Evolutionary conservation across 306 rosid species (phyloP).

Genomic region (Cicer yamashitae): DNA sequence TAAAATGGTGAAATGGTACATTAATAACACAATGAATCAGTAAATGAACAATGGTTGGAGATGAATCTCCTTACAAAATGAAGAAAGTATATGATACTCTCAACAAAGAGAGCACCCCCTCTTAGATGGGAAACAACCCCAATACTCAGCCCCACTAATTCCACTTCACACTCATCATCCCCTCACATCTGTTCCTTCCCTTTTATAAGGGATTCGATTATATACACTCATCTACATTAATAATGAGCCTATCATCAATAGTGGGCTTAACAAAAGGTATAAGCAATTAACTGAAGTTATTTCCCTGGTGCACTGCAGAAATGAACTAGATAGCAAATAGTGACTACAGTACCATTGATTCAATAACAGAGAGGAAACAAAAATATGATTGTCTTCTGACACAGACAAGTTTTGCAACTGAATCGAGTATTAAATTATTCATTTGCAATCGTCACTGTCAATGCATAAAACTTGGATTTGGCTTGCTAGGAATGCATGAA

Average conservation of each 20-base stretch:
- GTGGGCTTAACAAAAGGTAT: background rate
- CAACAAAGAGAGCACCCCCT: no score
- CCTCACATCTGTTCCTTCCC: no score
- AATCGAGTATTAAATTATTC: conserved; percentile 28
- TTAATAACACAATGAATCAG: no score
- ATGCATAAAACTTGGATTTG: conserved; percentile 24
- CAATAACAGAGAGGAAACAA: conserved; percentile 32
- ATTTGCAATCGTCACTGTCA: conserved; percentile 9
- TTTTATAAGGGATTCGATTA: no score
- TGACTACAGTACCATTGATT: conserved; percentile 27
- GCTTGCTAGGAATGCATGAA: conserved; percentile 30
- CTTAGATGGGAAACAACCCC: no score
- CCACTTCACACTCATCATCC: no score
- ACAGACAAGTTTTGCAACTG: conserved; percentile 31
- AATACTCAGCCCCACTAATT: no score
- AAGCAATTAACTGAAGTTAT: background rate
- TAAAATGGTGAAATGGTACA: background rate
- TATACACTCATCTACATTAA: no score
- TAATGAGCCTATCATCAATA: no score
- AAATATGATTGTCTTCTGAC: conserved; percentile 6
- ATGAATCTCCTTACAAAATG: no score
- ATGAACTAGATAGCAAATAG: conserved; percentile 24
- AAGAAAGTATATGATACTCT: no score
- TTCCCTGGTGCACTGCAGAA: background rate
- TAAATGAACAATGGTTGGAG: no score